A percentile compares a stretch with the other conserved stretches of the same genome.
phyloP scores from a whole-genome alignment of 73 alveolate genomes.

The Paraurostyla sp. region DNA sequence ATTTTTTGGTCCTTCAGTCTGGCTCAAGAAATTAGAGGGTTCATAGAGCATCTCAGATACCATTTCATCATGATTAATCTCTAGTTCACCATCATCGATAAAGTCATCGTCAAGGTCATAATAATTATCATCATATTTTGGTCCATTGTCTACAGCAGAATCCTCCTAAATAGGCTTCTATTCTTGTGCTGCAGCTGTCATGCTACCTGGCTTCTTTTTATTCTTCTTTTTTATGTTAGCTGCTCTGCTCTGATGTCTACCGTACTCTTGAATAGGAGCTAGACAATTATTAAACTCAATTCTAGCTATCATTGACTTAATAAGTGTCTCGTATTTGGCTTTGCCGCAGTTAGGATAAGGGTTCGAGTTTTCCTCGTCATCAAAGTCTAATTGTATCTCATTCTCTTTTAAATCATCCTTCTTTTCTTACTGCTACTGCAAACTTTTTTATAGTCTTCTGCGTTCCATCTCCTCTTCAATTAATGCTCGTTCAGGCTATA shows the following conservation, averaged over 20 bases:
- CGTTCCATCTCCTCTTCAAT: background rate
- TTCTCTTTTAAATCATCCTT: constrained; percentile 7
- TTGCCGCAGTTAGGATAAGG: background rate
- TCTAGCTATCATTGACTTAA: constrained; percentile 50
- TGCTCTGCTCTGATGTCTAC: constrained; percentile 5
- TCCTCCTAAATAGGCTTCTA: background rate
- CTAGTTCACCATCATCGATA: constrained; percentile 40
- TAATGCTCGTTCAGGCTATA: background rate
- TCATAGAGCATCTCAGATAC: background rate
- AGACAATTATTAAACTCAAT: constrained; percentile 24
- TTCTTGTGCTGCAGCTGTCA: background rate
- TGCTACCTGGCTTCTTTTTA: background rate
- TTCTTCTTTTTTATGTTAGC: constrained; percentile 21
- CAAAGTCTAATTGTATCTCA: background rate
- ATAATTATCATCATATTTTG: constrained; percentile 20
- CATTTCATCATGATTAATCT: constrained; percentile 28
- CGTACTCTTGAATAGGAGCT: constrained; percentile 49
- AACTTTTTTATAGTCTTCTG: background rate
- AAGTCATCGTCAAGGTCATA: constrained; percentile 48
- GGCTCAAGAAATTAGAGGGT: background rate
- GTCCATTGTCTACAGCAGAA: background rate
- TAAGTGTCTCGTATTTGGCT: constrained; percentile 2
- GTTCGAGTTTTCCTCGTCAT: constrained; percentile 18
- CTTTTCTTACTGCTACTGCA: background rate
- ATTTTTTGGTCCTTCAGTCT: constrained; percentile 14